Evolutionary conservation across 139 green algal species (phyloP).

Genomic region (Chlamydomonas sp.): DNA sequence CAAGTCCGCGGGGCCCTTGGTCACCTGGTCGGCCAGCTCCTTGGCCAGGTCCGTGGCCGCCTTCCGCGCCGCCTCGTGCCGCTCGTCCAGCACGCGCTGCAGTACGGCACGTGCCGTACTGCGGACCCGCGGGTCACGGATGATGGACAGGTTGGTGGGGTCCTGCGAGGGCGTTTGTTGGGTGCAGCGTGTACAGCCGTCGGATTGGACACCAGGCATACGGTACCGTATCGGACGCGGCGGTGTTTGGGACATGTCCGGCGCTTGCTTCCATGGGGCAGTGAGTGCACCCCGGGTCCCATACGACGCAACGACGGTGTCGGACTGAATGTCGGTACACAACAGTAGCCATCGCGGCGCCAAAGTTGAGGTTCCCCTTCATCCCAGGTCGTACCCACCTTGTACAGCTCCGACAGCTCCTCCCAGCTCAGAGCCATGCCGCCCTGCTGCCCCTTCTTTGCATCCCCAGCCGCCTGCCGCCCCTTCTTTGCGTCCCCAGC

Average conservation of each 20-base stretch:
- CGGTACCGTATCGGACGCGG: not conserved
- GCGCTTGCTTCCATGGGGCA: too few relatives aligned
- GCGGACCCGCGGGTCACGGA: constrained; percentile 19
- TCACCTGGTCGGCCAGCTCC: constrained; percentile 29
- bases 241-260: not conserved
- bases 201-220: too few relatives aligned
- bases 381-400: not conserved
- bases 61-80: constrained; percentile 27
- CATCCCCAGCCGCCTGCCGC: too few relatives aligned
- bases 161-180: not conserved
- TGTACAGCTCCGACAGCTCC: constrained; percentile 21
- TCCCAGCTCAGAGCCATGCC: constrained; percentile 9
- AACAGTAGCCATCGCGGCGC: too few relatives aligned
- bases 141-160: constrained; percentile 16
- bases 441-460: not conserved
- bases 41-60: constrained; percentile 32
- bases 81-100: constrained; percentile 34
- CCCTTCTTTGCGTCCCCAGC: not conserved
- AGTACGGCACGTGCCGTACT: constrained; percentile 3
- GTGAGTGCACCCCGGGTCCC: too few relatives aligned
- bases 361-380: too few relatives aligned
- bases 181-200: not conserved
- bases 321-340: not conserved
- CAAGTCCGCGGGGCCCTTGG: constrained; percentile 4
- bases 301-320: not conserved